Evolutionary conservation across 1,284 basidiomycete species (phyloP).

Genomic region (Pascua guehoae): DNA sequence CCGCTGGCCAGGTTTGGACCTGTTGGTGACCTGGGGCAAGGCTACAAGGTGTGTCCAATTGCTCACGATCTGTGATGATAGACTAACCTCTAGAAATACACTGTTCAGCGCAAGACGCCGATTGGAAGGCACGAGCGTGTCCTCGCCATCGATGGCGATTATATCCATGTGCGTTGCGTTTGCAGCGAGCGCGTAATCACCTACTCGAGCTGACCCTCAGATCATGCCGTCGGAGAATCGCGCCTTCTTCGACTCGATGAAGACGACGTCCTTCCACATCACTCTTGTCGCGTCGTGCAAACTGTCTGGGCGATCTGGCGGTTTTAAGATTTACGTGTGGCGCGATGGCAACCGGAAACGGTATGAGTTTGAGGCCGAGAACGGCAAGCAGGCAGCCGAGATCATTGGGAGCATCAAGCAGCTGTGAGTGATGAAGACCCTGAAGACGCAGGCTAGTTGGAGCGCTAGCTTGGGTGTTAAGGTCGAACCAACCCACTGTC

Average conservation of each 20-base stretch:
- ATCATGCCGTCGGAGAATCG: constrained; percentile 83
- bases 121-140: constrained; percentile 87
- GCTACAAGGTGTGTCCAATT: constrained; percentile 67
- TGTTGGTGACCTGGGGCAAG: constrained; percentile 52
- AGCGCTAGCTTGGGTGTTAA: background rate
- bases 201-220: constrained; percentile 48
- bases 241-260: constrained; percentile 79
- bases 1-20: constrained; percentile 56
- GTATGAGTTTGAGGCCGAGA: constrained; percentile 97
- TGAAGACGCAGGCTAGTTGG: too few relatives aligned
- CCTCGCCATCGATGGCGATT: constrained; percentile 91
- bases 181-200: too few relatives aligned
- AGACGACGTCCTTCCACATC: constrained; percentile 89
- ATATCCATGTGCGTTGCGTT: constrained; percentile 69
- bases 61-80: background rate
- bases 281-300: constrained; percentile 79
- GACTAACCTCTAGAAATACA: constrained; percentile 66
- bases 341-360: constrained; percentile 72
- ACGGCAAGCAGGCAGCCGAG: constrained; percentile 62
- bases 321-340: constrained; percentile 79
- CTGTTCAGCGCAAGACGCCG: constrained; percentile 89
- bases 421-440: constrained; percentile 26
- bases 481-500: background rate
- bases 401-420: constrained; percentile 40
- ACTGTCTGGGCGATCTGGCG: constrained; percentile 72